Conservation (phyloP, 73 alveolate genomes). For the Stentor roeselii region DNA sequence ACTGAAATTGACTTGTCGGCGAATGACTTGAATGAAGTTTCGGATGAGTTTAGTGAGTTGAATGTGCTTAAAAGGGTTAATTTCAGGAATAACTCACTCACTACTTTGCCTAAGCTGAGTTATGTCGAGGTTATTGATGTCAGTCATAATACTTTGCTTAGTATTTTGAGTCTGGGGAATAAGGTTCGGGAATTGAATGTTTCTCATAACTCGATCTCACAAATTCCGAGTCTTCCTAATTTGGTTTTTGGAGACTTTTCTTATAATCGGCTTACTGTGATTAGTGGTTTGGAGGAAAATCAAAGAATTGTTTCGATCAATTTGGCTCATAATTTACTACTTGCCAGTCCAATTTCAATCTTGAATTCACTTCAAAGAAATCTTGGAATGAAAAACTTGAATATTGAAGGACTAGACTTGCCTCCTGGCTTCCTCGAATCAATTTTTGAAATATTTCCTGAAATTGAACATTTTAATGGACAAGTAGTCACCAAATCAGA, state of each 20-base stretch:
- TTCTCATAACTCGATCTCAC: constrained; percentile 7
- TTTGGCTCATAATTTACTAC: background rate
- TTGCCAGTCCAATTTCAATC: background rate
- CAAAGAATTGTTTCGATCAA: background rate
- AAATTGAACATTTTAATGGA: background rate
- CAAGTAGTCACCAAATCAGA: background rate
- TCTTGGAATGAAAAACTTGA: background rate
- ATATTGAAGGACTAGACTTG: constrained; percentile 13
- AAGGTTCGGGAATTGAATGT: background rate
- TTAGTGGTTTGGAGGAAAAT: background rate
- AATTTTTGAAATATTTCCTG: background rate
- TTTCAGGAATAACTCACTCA: background rate
- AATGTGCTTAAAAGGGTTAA: background rate
- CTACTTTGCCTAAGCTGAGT: constrained; percentile 12
- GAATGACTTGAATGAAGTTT: background rate
- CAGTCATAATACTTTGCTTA: background rate
- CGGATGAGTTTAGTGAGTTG: background rate
- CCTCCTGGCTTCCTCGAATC: background rate
- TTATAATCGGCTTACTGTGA: background rate
- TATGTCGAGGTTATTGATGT: background rate
- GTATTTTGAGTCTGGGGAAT: background rate
- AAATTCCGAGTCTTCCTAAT: constrained; percentile 12
- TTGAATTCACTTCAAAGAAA: too few species aligned
- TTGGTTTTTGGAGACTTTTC: background rate
- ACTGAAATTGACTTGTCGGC: background rate